Base-by-base conservation (phyloP, 1,139 yeast genomes). In the Hyphopichia wangnamkhiaoensis region DNA sequence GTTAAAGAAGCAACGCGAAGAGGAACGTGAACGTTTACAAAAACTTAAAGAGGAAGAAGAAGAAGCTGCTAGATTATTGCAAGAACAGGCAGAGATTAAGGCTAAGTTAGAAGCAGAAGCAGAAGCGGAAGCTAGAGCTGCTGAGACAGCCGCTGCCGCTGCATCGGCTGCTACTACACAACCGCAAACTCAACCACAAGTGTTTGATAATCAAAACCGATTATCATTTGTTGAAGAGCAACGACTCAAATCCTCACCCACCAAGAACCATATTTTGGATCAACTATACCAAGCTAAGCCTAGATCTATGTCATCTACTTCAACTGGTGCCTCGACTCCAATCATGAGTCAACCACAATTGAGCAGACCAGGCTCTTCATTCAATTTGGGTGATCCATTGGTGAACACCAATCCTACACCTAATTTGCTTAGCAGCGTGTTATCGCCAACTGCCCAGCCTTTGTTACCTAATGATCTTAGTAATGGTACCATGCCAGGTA, bases 1-100 rank as follows among this genome's bases (percentile, higher is more conserved):
- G 5, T 71, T 61, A 47, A 68, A 72, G 60, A 68, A 69, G 50
- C 61, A 60, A 53, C 65, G 68, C 54, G 72, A 64, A 49, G 70
- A 66, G 58, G 70, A 67, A 50, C 56, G 59, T 48, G 59, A 16
- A 13, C 14, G 24, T 3, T 17, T 28, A 17, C 13, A 23, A 18
- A 50, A 38, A 38, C n/a, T 33, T 14, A 33, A 34, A 20, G 41
- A 40, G 56, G 39, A 37, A 59, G 69, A 58, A 48, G 64, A 64
- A 52, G 65, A 65, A 50, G 70, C 67, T 54, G 71, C 64, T 33
- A 42, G 39, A 29, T 40, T 48, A 24, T 47, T 45, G 6, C 24
- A 12, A 18, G 49, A 48, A 40, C 54, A 63, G 63, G 63, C 60
- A 56, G 59, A 54, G 51, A 63, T 53, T 56, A 59, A 54, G 52